Conservation (phyloP, 208 protist genomes). For the Phytomonas sp. region DNA sequence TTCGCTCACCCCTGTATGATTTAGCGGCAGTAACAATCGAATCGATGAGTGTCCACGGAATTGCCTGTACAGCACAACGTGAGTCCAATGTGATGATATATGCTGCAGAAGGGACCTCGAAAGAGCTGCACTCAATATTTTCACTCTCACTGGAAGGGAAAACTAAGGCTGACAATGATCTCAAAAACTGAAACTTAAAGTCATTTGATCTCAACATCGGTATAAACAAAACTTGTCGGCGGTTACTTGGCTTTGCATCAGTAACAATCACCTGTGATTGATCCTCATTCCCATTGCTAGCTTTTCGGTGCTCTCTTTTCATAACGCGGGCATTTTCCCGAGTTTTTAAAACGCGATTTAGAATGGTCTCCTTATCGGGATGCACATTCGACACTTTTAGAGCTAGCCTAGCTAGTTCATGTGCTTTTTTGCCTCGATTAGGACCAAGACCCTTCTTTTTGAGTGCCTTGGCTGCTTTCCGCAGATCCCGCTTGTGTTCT, state of each 20-base stretch:
- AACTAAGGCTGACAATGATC: conserved; percentile 53
- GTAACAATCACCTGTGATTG: conserved; percentile 6
- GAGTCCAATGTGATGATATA: conserved; percentile 79
- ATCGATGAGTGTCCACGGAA: conserved; percentile 77
- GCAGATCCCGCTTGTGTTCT: conserved; percentile 81
- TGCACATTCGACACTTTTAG: conserved; percentile 78
- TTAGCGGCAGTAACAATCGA: conserved; percentile 55
- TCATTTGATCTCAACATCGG: conserved; percentile 47
- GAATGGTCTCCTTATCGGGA: conserved; percentile 82
- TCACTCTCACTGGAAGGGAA: conserved; percentile 25
- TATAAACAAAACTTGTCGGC: conserved; percentile 56
- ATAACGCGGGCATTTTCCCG: conserved; percentile 63
- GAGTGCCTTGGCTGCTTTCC: conserved; percentile 78
- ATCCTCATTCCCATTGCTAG: conserved; percentile 10
- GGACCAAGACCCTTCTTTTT: conserved; percentile 65
- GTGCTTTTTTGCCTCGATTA: conserved; percentile 64
- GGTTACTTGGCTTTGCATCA: conserved; percentile 24
- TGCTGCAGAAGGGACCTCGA: conserved; percentile 62
- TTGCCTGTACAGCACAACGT: conserved; percentile 70
- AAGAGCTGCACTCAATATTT: conserved; percentile 8
- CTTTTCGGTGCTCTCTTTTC: conserved; percentile 20
- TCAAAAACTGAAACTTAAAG: conserved; percentile 69
- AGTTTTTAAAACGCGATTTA: conserved; percentile 53
- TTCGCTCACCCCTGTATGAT: conserved; percentile 43
- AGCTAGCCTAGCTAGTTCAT: conserved; percentile 69